phyloP scores from a whole-genome alignment of 2,329 filamentous ascomycete species.

The Sclerotinia spermophila region DNA sequence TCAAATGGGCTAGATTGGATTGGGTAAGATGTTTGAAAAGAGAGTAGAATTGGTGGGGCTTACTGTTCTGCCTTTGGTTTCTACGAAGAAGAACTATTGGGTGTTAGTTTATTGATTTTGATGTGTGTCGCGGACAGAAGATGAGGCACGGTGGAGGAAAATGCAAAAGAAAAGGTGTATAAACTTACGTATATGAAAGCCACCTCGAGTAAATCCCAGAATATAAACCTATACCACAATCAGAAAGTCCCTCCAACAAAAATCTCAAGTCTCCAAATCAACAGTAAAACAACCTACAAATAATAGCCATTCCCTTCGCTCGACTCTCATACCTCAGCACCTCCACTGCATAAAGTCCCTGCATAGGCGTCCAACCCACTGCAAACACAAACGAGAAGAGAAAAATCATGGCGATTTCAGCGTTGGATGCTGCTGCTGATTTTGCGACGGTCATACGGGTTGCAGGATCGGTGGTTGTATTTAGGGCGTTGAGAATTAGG shows the following conservation, averaged over 20 bases:
- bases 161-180: neutral
- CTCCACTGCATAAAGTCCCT: slow-evolving; percentile 49
- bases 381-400: slow-evolving; percentile 51
- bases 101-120: neutral
- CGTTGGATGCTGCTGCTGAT: slow-evolving; percentile 40
- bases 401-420: slow-evolving; percentile 50
- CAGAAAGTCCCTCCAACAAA: neutral
- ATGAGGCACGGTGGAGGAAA: accelerated
- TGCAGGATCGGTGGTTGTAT: slow-evolving; percentile 42
- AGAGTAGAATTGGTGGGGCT: accelerated
- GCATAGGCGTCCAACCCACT: slow-evolving; percentile 49
- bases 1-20: too few relatives aligned
- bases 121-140: too few relatives aligned
- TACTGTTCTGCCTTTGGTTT: slow-evolving; percentile 16
- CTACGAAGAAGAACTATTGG: slow-evolving; percentile 14
- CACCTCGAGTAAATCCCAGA: slow-evolving; percentile 15
- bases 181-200: slow-evolving; percentile 11
- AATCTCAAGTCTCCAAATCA: neutral
- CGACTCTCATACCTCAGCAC: slow-evolving; percentile 34
- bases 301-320: slow-evolving; percentile 18
- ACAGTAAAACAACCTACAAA: neutral
- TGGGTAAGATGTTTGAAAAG: neutral
- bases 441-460: slow-evolving; percentile 8
- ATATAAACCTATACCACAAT: neutral
- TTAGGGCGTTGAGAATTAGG: slow-evolving; percentile 43